Conservation (phyloP, 2,329 filamentous ascomycete species). For the Cladosporium sp. region DNA sequence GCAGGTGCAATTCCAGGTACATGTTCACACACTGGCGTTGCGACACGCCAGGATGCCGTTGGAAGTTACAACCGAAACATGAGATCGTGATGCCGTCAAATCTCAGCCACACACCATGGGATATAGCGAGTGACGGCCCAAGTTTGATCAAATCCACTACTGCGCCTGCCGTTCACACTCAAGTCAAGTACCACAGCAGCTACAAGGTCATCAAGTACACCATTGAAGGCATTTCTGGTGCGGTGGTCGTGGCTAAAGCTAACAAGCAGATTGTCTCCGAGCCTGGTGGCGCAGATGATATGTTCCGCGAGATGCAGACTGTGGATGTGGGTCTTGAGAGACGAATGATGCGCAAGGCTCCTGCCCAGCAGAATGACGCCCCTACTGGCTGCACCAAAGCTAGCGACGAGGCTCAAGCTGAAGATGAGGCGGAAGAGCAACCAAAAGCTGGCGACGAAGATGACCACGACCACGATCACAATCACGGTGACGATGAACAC, state of each 20-base stretch:
- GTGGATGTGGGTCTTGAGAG: conserved; percentile 38
- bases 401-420: neutral
- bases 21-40: conserved; percentile 66
- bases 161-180: conserved; percentile 35
- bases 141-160: conserved; percentile 32
- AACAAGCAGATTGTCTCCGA: conserved; percentile 54
- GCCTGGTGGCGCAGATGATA: conserved; percentile 58
- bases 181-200: conserved; percentile 39
- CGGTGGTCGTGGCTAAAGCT: conserved; percentile 59
- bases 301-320: conserved; percentile 54
- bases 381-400: neutral
- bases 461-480: neutral
- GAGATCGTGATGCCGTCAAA: conserved; percentile 27
- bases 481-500: neutral
- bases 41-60: conserved; percentile 53
- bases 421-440: neutral
- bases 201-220: conserved; percentile 49
- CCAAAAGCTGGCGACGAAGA: neutral
- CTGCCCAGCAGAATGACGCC: neutral
- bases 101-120: conserved; percentile 29
- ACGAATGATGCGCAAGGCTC: neutral
- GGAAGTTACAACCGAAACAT: conserved; percentile 29
- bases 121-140: conserved; percentile 32
- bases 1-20: conserved; percentile 60
- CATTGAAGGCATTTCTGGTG: conserved; percentile 47